These are phyloP conservation scores for Hymenotorrendiella dingleyae DNA, from an alignment of 2,329 filamentous ascomycete species.

Conservation along the genomic window DNA sequence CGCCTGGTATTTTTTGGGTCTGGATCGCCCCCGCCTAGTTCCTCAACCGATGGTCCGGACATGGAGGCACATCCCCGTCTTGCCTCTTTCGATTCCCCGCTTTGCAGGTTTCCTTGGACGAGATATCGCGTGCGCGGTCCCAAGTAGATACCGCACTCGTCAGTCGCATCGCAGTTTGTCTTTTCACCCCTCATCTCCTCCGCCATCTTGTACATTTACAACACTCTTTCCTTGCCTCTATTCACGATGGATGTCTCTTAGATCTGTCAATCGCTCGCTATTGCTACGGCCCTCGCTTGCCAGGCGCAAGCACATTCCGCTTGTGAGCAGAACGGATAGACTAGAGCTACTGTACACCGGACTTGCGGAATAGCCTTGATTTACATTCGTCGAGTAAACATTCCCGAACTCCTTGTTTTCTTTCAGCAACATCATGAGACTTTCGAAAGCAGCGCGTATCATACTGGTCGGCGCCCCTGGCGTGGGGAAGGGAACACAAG, in stretches of 20 bases:
- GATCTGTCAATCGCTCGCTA: conserved; percentile 6
- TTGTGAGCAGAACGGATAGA: neutral
- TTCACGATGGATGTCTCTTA: conserved; percentile 26
- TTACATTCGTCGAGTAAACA: neutral
- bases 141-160: too few relatives aligned
- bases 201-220: conserved; percentile 2
- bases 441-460: conserved; percentile 78
- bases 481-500: conserved; percentile 95
- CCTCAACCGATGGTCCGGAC: too few relatives aligned
- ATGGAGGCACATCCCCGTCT: too few relatives aligned
- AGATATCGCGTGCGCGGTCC: too few relatives aligned
- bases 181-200: conserved; percentile 1
- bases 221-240: neutral
- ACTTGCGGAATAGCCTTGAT: conserved; percentile 7
- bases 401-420: neutral
- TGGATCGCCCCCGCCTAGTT: too few relatives aligned
- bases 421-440: conserved; percentile 34
- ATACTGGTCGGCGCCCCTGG: conserved; percentile 89
- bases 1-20: too few relatives aligned
- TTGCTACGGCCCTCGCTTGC: conserved; percentile 13
- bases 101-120: too few relatives aligned
- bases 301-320: conserved; percentile 16
- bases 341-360: conserved; percentile 5
- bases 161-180: too few relatives aligned
- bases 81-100: too few relatives aligned